These are phyloP conservation scores for Yamadazyma mexicana DNA, from an alignment of 1,139 yeast genomes.

Conservation along the genomic window DNA sequence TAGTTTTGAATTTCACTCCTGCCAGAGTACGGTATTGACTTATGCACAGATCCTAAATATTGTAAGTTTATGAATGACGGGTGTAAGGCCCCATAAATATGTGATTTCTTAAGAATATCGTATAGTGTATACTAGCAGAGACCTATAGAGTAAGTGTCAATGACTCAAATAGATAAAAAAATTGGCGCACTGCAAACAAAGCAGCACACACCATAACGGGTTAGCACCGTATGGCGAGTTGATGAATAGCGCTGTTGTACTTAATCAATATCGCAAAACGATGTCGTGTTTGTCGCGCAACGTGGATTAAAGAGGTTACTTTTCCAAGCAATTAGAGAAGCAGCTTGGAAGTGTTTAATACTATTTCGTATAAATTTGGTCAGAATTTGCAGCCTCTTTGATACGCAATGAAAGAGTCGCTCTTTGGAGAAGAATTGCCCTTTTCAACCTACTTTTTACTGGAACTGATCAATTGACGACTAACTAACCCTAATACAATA, in stretches of 20 bases:
- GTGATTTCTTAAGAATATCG: constrained; percentile 1
- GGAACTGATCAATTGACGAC: too few species aligned
- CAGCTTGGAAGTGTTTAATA: neutral
- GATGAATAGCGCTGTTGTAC: constrained; percentile 1
- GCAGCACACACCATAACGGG: constrained; percentile 1
- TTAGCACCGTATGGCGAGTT: neutral
- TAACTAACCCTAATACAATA: too few species aligned
- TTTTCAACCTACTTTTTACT: too few species aligned
- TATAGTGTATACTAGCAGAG: neutral
- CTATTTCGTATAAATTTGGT: constrained; percentile 1
- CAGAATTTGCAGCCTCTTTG: constrained; percentile 3
- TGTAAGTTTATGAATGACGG: constrained; percentile 1
- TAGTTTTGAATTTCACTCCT: constrained; percentile 1
- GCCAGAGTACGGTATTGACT: constrained; percentile 2
- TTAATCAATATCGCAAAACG: neutral
- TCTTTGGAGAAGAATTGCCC: too few species aligned
- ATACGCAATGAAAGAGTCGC: too few species aligned
- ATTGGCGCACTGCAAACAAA: constrained; percentile 2
- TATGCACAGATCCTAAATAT: constrained; percentile 1
- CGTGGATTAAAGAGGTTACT: neutral
- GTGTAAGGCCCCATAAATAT: constrained; percentile 1
- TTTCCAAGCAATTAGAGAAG: constrained; percentile 1
- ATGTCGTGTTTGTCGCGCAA: neutral
- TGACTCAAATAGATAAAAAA: neutral
- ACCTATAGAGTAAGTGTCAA: constrained; percentile 1